A percentile compares a stretch with the other conserved stretches of the same genome.
Evolutionary conservation across 768 basidiomycete genomes (phyloP).

Genomic region (Coprinellus aureogranulatus): DNA sequence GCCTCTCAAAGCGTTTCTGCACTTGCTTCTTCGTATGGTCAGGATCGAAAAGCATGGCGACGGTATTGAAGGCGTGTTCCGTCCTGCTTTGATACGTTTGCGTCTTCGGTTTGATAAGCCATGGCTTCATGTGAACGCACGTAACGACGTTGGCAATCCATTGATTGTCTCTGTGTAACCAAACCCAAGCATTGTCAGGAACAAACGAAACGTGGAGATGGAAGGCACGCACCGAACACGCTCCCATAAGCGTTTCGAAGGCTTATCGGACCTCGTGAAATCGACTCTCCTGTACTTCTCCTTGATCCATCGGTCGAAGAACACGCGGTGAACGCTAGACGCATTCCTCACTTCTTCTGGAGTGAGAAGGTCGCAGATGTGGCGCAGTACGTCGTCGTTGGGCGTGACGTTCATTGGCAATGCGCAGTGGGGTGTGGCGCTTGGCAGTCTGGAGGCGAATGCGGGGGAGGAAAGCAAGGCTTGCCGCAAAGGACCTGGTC

Average conservation of each 20-base stretch:
- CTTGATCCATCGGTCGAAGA: conserved; percentile 26
- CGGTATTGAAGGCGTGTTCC: conserved; percentile 26
- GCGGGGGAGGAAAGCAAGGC: background rate
- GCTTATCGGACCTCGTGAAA: conserved; percentile 26
- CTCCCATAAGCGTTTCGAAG: conserved; percentile 27
- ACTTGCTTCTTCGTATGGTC: conserved; percentile 27
- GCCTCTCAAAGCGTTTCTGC: conserved; percentile 32
- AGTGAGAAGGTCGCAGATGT: conserved; percentile 25
- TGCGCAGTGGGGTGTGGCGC: background rate
- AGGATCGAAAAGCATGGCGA: conserved; percentile 28
- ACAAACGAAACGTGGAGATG: background rate
- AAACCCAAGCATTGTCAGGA: background rate
- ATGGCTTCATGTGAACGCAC: conserved; percentile 37
- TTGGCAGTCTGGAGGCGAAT: background rate
- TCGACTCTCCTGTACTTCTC: conserved; percentile 19
- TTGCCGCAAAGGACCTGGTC: background rate
- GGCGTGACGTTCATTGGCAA: background rate
- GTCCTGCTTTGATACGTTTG: conserved; percentile 28
- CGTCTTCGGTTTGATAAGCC: conserved; percentile 35
- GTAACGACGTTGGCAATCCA: conserved; percentile 30
- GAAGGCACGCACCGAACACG: conserved; percentile 25
- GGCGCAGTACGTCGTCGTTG: conserved; percentile 30
- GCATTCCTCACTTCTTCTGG: conserved; percentile 18
- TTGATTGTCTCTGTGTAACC: conserved; percentile 13
- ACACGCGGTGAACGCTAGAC: conserved; percentile 24